Base-by-base conservation (phyloP, 225 moss, liverwort and hornwort genomes). In the Takakia lepidozioides region DNA sequence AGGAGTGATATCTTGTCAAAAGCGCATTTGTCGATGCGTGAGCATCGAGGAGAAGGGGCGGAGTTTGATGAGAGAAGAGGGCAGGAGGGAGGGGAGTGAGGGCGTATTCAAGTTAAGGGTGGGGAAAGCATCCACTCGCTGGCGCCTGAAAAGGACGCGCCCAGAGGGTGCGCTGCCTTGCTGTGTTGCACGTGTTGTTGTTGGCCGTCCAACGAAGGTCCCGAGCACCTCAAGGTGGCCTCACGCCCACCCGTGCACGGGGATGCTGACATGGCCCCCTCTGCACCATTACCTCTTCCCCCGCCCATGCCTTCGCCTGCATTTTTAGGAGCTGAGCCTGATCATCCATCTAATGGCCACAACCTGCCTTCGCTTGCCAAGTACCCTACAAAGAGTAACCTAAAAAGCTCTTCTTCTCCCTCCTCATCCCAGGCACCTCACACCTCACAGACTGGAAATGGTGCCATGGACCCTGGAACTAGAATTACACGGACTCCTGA, bases 81-180 rank as follows among this genome's bases (percentile, higher is more conserved):
- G 58, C 2, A 40, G 30, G 30, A 23, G 15, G 54, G 59, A 48
- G 17, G 38, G 8, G 58, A 42, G 61, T 35, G 56, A 67, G 68
- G 59, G 69, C 44, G 64, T 76, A 50, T 46, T 49, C 45, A 64
- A 38, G 51, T 61, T 65, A 64, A 68, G 60, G 50, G 54, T 16
- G 64, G 42, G 22, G 29, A 57, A 49, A 67, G 70, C 66, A 55
- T 69, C 60, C 80, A 78, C 70, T 84, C 84, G 79, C 92, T 92
- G 92, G 87, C 87, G 75, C 66, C 80, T 63, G 87, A 78, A 68
- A 87, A 77, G 87, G 77, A 85, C 74, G 76, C 82, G 87, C 85
- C 87, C 66, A 61, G 82, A 62, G 85, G 87, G 84, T 92, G 87
- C 67, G 66, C 76, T 50, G 49, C 49, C 57, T 65, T 64, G 45